Conservation (phyloP, 345 rosid species). For the Cochlearia excelsa region DNA sequence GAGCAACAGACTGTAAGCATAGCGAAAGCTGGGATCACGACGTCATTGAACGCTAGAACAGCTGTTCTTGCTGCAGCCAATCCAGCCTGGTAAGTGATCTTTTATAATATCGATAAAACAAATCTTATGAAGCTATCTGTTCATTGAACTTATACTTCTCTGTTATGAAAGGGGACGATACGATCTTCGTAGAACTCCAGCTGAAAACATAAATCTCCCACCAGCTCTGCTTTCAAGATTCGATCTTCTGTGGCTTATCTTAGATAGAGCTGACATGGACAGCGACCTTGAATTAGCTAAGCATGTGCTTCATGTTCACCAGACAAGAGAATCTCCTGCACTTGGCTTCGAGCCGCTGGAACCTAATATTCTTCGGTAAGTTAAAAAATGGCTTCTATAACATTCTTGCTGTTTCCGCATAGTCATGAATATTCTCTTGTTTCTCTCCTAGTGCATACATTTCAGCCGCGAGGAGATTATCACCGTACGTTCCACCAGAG, state of each 20-base stretch:
- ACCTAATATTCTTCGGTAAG: conserved; percentile 80
- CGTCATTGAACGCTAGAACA: conserved; percentile 94
- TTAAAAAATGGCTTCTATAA: neutral
- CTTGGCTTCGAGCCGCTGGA: conserved; percentile 91
- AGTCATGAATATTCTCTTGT: conserved; percentile 23
- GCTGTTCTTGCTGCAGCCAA: conserved; percentile 98
- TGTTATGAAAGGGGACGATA: conserved; percentile 83
- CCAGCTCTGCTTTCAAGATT: conserved; percentile 94
- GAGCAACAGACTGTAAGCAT: conserved; percentile 99
- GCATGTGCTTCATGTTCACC: conserved; percentile 92
- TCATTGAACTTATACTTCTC: conserved; percentile 7
- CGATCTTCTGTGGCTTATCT: conserved; percentile 92
- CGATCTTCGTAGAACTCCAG: conserved; percentile 90
- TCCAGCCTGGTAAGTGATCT: conserved; percentile 57
- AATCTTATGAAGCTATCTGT: neutral
- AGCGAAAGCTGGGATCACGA: conserved; percentile 98
- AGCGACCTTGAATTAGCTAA: conserved; percentile 92
- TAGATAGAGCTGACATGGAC: conserved; percentile 97
- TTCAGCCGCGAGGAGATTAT: conserved; percentile 85
- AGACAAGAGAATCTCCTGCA: conserved; percentile 82
- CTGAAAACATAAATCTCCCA: conserved; percentile 94
- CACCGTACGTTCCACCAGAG: conserved; percentile 81
- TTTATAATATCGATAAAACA: conserved; percentile 3
- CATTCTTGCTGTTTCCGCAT: neutral
- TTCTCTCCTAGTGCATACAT: conserved; percentile 65